Base-by-base conservation (phyloP, 2,329 filamentous ascomycete species). In the Escovopsis sp. region DNA sequence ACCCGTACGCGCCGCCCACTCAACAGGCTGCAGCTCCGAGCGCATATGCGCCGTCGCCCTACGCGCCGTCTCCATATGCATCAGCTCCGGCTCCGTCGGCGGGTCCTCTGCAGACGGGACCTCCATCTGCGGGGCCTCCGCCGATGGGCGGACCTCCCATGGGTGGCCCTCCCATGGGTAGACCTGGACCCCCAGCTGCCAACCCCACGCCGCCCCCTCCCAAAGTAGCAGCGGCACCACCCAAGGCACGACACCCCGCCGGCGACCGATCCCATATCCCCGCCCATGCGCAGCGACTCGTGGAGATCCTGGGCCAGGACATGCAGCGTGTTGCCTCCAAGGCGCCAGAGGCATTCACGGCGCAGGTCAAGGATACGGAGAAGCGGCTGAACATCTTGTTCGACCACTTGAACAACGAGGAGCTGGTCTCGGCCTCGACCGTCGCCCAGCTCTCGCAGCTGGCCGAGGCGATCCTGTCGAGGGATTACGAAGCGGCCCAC, bases 391-490 rank as follows among this genome's bases (percentile, higher is more conserved):
- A 84, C 54, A 80, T 95, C 40, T 69, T 98, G n/a, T 96, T 95
- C 59, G 89, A 98, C 57, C 87, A 95, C 60, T 70, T 98, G 38
- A 98, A 96, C 71, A 96, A 96, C 51, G 83, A 88, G 56, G 88
- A 96, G 55, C 69, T 95, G 35, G 70, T 96, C 43, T 84, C 82
- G 65, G 75, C 83, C 2, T 80, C 84, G 54, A 95, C 83, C 1
- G 74, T 88, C 40, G 69, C 75, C 47, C 70, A 80, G 56, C 67
- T 88, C 53, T 68, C 70, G 8, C 66, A 77, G 52, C 64, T 87
- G 28, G 73, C 83, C 8, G 65, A 75, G 48, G 76, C 82, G 26
- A 61, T 93, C 43, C 75, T 83, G 51, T 61, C 67, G 43, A 80
- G 77, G 65, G 70, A 91, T 52, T 88, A 83, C 51, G 72, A 77